Percentiles rank a stretch among this genome's conserved stretches.
Evolutionary conservation across 148 eudicot genomes (phyloP).

Genomic region (Rhododendron williamsianum): DNA sequence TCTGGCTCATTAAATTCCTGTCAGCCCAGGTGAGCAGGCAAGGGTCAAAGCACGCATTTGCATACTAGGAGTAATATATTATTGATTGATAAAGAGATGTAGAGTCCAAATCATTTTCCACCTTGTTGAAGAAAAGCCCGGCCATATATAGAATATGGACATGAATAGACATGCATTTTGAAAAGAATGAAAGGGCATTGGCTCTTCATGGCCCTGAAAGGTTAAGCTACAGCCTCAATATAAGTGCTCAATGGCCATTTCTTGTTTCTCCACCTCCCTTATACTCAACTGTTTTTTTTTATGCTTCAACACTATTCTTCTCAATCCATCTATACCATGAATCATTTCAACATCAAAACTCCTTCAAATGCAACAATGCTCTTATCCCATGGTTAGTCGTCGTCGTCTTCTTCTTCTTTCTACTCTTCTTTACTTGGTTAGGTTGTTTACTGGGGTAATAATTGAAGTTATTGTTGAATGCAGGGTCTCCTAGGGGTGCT

Average conservation of each 20-base stretch:
- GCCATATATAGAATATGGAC: background rate
- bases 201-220: background rate
- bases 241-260: background rate
- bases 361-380: slow-evolving; percentile 19
- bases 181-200: background rate
- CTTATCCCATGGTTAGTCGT: slow-evolving; percentile 3
- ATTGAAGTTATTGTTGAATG: background rate
- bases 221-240: background rate
- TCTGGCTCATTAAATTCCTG: background rate
- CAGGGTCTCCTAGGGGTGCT: slow-evolving; percentile 9
- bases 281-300: background rate
- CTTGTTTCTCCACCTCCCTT: background rate
- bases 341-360: slow-evolving; percentile 9
- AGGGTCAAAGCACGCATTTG: background rate
- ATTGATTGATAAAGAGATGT: background rate
- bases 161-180: background rate
- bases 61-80: background rate
- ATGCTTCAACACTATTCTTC: background rate
- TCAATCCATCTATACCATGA: slow-evolving; percentile 11
- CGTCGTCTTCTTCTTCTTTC: background rate
- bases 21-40: background rate
- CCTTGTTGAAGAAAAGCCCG: background rate
- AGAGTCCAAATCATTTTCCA: background rate
- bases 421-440: background rate
- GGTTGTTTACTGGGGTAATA: background rate